Evolutionary conservation across 1,284 basidiomycete species (phyloP).

Genomic region (Trichosporon asahii): DNA sequence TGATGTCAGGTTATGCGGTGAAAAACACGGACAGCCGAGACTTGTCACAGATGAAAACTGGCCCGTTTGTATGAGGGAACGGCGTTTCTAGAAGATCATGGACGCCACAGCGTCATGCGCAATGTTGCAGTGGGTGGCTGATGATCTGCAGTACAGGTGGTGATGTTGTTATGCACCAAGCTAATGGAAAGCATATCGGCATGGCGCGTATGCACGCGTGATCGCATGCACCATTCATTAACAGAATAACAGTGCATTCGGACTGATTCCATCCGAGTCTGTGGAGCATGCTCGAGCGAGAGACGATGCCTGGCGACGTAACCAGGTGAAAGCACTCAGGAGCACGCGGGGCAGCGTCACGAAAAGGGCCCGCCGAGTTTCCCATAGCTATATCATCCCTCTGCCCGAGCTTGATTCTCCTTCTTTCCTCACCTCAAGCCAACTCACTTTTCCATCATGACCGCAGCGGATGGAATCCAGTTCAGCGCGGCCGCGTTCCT

Average conservation of each 20-base stretch:
- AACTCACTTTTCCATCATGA: neutral
- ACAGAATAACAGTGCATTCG: neutral
- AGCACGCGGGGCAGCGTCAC: neutral
- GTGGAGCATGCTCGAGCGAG: neutral
- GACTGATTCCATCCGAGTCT: neutral
- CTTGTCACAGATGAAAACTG: neutral
- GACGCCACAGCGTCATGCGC: neutral
- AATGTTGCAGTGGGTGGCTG: neutral
- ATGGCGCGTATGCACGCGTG: neutral
- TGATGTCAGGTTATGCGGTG: neutral
- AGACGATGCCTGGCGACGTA: neutral
- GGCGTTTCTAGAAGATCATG: neutral
- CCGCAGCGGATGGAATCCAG: conserved; percentile 9
- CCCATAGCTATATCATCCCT: neutral
- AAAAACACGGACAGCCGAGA: neutral
- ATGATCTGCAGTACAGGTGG: neutral
- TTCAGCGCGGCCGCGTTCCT: conserved; percentile 8
- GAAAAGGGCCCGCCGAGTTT: conserved; percentile 3
- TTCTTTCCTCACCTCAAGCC: neutral
- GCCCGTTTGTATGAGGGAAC: neutral
- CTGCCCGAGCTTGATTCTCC: neutral
- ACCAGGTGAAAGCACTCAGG: neutral
- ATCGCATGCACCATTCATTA: neutral
- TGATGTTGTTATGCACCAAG: no score
- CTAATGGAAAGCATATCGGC: neutral